These are phyloP conservation scores for Metschnikowia corniflorae DNA, from an alignment of 805 yeast species.

Conservation along the genomic window DNA sequence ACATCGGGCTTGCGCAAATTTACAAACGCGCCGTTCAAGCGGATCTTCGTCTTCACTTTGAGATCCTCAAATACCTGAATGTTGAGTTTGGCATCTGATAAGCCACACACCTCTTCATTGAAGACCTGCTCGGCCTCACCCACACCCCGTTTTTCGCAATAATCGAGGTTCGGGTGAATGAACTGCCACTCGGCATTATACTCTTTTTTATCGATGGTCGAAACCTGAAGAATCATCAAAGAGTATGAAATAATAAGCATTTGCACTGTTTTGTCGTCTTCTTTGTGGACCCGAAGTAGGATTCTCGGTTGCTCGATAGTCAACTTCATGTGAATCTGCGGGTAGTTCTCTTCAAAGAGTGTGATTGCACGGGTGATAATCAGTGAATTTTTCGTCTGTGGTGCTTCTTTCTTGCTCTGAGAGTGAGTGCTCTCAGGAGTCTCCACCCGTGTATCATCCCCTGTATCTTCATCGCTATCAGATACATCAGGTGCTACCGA, in stretches of 20 bases:
- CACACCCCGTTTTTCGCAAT: constrained; percentile 23
- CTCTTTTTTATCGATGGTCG: constrained; percentile 29
- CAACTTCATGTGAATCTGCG: constrained; percentile 13
- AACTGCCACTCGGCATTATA: constrained; percentile 35
- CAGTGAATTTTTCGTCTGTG: not conserved
- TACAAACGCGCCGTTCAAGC: constrained; percentile 20
- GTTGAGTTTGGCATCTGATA: constrained; percentile 19
- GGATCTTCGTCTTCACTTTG: constrained; percentile 20
- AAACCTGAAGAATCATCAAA: constrained; percentile 30
- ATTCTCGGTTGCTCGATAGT: constrained; percentile 17
- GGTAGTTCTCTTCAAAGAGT: constrained; percentile 8
- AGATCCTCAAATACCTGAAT: constrained; percentile 28
- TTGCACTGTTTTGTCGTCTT: constrained; percentile 20
- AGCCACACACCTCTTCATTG: constrained; percentile 23
- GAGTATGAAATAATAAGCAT: constrained; percentile 34
- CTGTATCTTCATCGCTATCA: constrained; percentile 12
- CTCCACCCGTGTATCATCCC: constrained; percentile 3
- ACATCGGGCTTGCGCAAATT: constrained; percentile 30
- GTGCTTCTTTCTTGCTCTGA: too few relatives aligned
- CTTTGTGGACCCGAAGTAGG: constrained; percentile 22
- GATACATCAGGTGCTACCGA: not conserved
- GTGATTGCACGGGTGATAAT: constrained; percentile 3
- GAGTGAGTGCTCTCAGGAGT: not conserved
- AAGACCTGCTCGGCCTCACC: constrained; percentile 3
- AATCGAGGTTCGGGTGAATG: constrained; percentile 30